Evolutionary conservation across 768 basidiomycete species (phyloP).

Genomic region (Artomyces pyxidatus): DNA sequence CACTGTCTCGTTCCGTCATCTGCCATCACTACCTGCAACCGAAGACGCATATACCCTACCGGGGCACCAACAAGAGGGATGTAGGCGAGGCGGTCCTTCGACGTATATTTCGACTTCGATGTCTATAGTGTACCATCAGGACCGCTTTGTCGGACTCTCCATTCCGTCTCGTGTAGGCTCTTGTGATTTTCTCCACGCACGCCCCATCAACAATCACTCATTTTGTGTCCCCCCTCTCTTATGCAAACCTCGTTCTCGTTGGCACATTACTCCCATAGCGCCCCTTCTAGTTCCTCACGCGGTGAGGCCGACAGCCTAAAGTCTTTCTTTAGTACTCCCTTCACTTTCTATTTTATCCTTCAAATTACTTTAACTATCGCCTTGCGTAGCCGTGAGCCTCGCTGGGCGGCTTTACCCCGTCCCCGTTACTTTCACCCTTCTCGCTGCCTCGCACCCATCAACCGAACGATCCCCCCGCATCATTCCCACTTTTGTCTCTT

Average conservation of each 20-base stretch:
- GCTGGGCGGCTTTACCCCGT: slow-evolving; percentile 21
- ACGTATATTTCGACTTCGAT: slow-evolving; percentile 15
- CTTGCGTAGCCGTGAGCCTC: slow-evolving; percentile 25
- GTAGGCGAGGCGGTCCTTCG: slow-evolving; percentile 12
- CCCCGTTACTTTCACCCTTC: slow-evolving; percentile 8
- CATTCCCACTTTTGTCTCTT: slow-evolving; percentile 12
- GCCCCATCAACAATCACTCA: slow-evolving; percentile 16
- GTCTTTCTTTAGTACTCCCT: slow-evolving; percentile 36
- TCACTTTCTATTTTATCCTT: slow-evolving; percentile 80
- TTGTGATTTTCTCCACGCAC: slow-evolving; percentile 14
- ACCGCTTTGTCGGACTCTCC: slow-evolving; percentile 12
- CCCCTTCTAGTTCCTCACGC: slow-evolving; percentile 38
- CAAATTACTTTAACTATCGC: slow-evolving; percentile 60
- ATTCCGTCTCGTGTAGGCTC: slow-evolving; percentile 14
- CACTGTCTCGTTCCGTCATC: slow-evolving; percentile 29
- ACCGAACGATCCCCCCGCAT: slow-evolving; percentile 17
- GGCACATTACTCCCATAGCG: slow-evolving; percentile 45
- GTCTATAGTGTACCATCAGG: slow-evolving; percentile 18
- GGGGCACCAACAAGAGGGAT: slow-evolving; percentile 9
- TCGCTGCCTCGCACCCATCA: slow-evolving; percentile 11
- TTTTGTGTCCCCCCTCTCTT: slow-evolving; percentile 7
- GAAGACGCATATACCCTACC: slow-evolving; percentile 10
- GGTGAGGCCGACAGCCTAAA: slow-evolving; percentile 48
- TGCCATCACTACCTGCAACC: slow-evolving; percentile 18
- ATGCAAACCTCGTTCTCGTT: slow-evolving; percentile 47